phyloP scores from a whole-genome alignment of 2,329 filamentous ascomycete species.

The Botrytis fabae region DNA sequence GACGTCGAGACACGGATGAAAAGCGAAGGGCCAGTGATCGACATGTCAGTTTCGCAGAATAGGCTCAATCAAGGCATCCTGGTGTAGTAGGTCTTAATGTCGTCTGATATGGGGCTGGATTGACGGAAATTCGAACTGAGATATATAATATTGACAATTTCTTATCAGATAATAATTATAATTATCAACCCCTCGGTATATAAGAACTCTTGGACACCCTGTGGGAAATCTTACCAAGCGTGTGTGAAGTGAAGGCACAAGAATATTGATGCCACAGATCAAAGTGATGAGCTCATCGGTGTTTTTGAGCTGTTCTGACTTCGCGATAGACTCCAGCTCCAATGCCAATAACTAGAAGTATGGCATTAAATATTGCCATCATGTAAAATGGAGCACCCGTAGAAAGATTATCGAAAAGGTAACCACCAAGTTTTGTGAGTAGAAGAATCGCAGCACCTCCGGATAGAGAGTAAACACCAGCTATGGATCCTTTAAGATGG shows the following conservation, averaged over 20 bases:
- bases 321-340: constrained; percentile 38
- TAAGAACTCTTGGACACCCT: background rate
- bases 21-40: background rate
- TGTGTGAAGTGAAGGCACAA: background rate
- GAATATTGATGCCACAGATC: background rate
- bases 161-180: background rate
- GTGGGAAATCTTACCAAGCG: background rate
- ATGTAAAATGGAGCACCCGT: constrained; percentile 87
- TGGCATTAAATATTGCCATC: constrained; percentile 84
- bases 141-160: background rate
- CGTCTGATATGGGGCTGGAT: background rate
- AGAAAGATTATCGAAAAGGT: constrained; percentile 75
- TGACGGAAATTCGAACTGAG: background rate
- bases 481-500: constrained; percentile 84
- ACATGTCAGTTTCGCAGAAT: constrained; percentile 7
- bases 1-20: background rate
- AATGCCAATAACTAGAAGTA: constrained; percentile 58
- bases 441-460: constrained; percentile 88
- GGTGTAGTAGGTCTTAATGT: background rate
- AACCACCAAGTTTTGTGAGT: constrained; percentile 86
- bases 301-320: constrained; percentile 22
- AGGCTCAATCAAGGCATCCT: background rate
- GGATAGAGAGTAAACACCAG: constrained; percentile 88
- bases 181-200: background rate
- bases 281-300: constrained; percentile 18